phyloP scores from a whole-genome alignment of 1,139 yeast genomes.

The Geotrichum reessii region DNA sequence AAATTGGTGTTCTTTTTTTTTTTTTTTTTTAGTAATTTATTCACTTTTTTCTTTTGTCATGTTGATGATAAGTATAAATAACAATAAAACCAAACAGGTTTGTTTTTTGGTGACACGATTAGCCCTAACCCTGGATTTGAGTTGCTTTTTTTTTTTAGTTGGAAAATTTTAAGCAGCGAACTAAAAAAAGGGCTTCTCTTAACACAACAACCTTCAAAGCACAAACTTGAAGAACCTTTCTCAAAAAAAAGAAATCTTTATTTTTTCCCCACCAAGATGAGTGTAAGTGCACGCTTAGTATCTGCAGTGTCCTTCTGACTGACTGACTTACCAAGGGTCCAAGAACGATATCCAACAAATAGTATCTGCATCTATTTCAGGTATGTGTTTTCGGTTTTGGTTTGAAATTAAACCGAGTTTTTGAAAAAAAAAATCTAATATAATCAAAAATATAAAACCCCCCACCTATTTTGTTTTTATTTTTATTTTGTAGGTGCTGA shows the following conservation, averaged over 20 bases:
- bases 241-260: too few species aligned
- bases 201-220: background rate
- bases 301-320: background rate
- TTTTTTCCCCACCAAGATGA: background rate
- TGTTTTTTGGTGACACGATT: background rate
- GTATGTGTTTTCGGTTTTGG: background rate
- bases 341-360: constrained; percentile 7
- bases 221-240: background rate
- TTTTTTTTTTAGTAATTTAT: background rate
- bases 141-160: background rate
- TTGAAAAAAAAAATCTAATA: background rate
- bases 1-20: too few species aligned
- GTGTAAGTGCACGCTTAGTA: background rate
- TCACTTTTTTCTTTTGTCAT: too few species aligned
- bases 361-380: background rate
- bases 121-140: background rate
- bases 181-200: background rate
- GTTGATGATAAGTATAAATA: too few species aligned
- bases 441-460: too few species aligned
- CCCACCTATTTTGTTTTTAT: background rate
- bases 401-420: background rate
- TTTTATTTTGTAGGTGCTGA: constrained; percentile 9
- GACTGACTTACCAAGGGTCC: background rate
- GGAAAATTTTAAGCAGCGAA: background rate
- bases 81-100: too few species aligned